A percentile compares a stretch with the other conserved stretches of the same genome.
These are phyloP conservation scores for Melocanna baccifera DNA, from an alignment of 176 grass and related monocot species.

Conservation along the genomic window DNA sequence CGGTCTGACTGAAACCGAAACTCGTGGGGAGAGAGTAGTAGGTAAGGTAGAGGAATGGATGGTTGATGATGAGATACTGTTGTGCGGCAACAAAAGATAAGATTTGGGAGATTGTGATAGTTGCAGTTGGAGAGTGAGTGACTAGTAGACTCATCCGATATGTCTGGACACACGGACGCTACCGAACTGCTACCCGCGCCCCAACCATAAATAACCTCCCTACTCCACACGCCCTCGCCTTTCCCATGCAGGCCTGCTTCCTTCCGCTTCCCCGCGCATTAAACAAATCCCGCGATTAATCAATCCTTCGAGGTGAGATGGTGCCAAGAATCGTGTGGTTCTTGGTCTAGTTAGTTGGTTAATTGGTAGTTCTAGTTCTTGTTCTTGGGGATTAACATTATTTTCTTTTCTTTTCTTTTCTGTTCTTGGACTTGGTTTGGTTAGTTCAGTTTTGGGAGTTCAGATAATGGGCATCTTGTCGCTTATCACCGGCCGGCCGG, in stretches of 20 bases:
- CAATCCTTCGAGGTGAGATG: not conserved
- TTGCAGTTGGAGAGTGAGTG: no score
- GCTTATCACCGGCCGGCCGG: conserved; percentile 67
- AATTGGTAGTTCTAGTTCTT: not conserved
- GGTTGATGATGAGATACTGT: no score
- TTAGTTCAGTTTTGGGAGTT: not conserved
- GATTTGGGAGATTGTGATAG: no score
- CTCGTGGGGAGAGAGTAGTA: no score
- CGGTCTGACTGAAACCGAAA: fast-evolving
- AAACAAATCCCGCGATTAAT: conserved; percentile 9
- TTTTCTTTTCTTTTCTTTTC: not conserved
- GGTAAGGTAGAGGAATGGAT: no score
- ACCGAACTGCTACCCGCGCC: conserved; percentile 25
- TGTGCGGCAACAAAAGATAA: no score
- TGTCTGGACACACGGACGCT: not conserved
- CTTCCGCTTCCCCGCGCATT: not conserved
- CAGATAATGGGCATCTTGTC: conserved; percentile 52
- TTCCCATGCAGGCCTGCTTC: not conserved
- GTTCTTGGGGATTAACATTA: not conserved
- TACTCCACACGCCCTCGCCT: not conserved
- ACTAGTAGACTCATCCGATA: no score
- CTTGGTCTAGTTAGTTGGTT: not conserved
- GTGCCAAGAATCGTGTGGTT: conserved; percentile 9
- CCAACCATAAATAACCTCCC: conserved; percentile 54
- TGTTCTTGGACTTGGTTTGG: not conserved